Base-by-base conservation (phyloP, 805 yeast species). In the Metschnikowia sp. region DNA sequence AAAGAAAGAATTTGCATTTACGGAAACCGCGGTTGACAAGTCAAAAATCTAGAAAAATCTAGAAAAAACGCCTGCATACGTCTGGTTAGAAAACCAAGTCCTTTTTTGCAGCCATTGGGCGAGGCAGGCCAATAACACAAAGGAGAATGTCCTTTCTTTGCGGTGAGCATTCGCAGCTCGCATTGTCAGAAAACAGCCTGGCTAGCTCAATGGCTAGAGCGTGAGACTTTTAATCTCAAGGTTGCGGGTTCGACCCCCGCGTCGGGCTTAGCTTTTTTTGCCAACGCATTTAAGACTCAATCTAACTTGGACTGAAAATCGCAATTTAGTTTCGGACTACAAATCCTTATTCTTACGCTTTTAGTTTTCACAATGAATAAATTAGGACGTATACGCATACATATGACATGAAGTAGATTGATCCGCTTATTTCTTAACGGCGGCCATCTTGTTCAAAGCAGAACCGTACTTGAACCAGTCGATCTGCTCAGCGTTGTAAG, bases 381-480 rank as follows among this genome's bases (percentile, higher is more conserved):
- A 41, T 42, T 45, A 48, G 44, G 39, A 39, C 30, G 38, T 36
- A 41, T 42, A 44, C 32, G 45, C 46, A 44, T 46, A 44, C 39
- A 42, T 36, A 39, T 38, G 42, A 40, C 45, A 47, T 41, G 44
- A 44, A 26, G 13, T 15, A n/a, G 36, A 42, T 29, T 13, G 15
- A 19, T 15, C 30, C 28, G 31, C 32, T 38, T 50, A 41, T 36
- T 47, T 43, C 42, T 45, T 45, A 36, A 49, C 57, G 43, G 72
- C 56, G 44, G 90, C 86, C 90, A 90, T 88, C 81, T 86, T 88
- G 88, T 94, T 94, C 78, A 94, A 85, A 72, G 99, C 99, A 62
- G 97, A 90, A 79, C 99, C 99, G 65, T 86, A 83, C 82, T 88
- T 92, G 87, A 92, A 92, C 98, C 98, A 92, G 71, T 88, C 97